Base-by-base conservation (phyloP, 192 early-diverging fungal species). In the Podila horticola region DNA sequence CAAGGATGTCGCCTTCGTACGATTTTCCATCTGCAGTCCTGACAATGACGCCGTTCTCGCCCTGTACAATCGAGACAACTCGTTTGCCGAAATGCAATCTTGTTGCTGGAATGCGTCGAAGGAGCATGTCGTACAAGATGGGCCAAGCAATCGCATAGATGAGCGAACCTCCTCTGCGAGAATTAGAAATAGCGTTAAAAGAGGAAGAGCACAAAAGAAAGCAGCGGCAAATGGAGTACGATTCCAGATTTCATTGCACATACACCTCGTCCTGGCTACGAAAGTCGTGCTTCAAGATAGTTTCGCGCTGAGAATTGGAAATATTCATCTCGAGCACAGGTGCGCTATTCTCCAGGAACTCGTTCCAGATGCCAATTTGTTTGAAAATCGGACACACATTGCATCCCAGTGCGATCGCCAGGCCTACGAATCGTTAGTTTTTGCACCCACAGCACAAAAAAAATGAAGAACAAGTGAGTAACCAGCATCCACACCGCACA, bases 1-100 rank as follows among this genome's bases (percentile, higher is more conserved):
- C 29, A 0, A 83, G 49, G 26, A 83, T 73, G 29, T 83, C 82
- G 1, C 73, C 69, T 31, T 72, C 52, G 11, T 77, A 67, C 3
- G 58, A 59, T 12, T 31, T 57, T 9, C 82, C 82, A n/a, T 83
- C 82, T 7, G 58, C 38, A 26, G 62, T 72, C 9, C 63, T 49
- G 19, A 79, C 68, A n/a, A 68, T 28, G 0, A 69, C 72, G 2
- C 64, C 68, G 20, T 73, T 26, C 22, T 77, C 67, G 28, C 30
- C 67, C 5, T 84, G 64, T 2, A 50, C 75, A 36, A 74, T 29
- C 5, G 55, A 38, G 10, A 58, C 20, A 9, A 84, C 72, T 45
- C 57, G 48, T 58, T 83, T 83, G 55, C 55, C 29, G 8, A 55
- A 66, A 31, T 61, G 62, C 41, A 76, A 41, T 51, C 45, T 64